Percentiles rank a stretch among this genome's conserved stretches.
These are phyloP conservation scores for Asterophora parasitica DNA, from an alignment of 768 basidiomycete species.

Conservation along the genomic window DNA sequence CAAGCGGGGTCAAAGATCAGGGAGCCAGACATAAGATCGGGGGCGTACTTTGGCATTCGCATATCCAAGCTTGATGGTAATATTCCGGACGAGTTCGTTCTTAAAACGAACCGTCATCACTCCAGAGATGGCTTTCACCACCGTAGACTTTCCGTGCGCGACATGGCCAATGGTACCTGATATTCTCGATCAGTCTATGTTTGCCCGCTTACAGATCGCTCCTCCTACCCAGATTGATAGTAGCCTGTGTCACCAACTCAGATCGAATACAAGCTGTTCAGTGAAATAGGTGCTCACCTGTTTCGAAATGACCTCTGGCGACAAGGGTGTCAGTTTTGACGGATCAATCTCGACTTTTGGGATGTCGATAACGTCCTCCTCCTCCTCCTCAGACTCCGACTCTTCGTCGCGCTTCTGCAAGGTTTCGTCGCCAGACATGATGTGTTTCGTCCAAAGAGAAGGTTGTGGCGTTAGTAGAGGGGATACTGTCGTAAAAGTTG, in stretches of 20 bases:
- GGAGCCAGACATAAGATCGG: not conserved
- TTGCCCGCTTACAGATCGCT: not conserved
- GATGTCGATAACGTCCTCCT: slow-evolving; percentile 53
- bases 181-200: slow-evolving; percentile 10
- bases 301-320: slow-evolving; percentile 88
- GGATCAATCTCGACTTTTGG: slow-evolving; percentile 75
- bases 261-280: slow-evolving; percentile 4
- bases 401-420: slow-evolving; percentile 59
- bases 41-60: slow-evolving; percentile 91
- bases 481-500: not conserved
- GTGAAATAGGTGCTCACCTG: slow-evolving; percentile 48
- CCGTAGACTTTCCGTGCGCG: slow-evolving; percentile 94
- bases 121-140: slow-evolving; percentile 98
- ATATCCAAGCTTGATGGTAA: slow-evolving; percentile 98
- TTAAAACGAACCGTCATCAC: slow-evolving; percentile 99
- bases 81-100: slow-evolving; percentile 98
- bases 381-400: slow-evolving; percentile 60
- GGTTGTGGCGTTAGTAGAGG: not conserved
- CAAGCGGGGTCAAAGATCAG: slow-evolving; percentile 15
- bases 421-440: slow-evolving; percentile 69
- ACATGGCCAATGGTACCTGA: slow-evolving; percentile 98
- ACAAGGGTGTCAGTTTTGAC: slow-evolving; percentile 79
- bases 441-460: not conserved
- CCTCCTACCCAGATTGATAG: slow-evolving; percentile 80
- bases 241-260: slow-evolving; percentile 59